Evolutionary conservation across 192 early-diverging fungal species (phyloP).

Genomic region (Backusella morwellensis): DNA sequence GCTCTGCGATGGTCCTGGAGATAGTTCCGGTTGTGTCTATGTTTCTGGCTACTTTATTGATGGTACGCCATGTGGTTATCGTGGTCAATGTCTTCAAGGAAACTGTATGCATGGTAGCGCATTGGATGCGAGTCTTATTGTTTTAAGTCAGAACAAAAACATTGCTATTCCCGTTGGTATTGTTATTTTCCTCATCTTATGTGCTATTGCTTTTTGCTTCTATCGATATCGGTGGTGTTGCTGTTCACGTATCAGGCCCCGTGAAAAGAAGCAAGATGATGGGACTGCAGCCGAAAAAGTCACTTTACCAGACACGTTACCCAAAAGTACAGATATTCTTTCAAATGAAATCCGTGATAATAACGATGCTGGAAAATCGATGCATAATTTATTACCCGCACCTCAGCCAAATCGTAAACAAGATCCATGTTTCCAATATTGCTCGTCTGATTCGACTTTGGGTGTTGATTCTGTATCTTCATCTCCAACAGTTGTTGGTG

Average conservation of each 20-base stretch:
- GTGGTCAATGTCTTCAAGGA: conserved; percentile 58
- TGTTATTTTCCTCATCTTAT: conserved; percentile 31
- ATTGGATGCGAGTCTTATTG: not conserved
- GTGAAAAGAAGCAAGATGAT: not conserved
- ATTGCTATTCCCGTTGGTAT: conserved; percentile 39
- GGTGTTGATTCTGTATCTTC: not conserved
- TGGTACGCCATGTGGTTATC: conserved; percentile 66
- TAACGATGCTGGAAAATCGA: not conserved
- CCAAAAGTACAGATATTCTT: not conserved
- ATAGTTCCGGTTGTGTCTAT: conserved; percentile 43
- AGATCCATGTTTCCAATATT: not conserved
- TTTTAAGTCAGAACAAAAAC: conserved; percentile 32
- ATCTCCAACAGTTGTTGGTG: not conserved
- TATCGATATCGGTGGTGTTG: not conserved
- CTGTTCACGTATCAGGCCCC: not conserved
- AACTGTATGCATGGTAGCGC: conserved; percentile 22
- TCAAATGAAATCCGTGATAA: not conserved
- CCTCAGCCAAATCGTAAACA: not conserved
- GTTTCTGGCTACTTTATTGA: conserved; percentile 67
- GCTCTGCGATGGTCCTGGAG: conserved; percentile 56
- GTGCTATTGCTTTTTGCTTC: not conserved
- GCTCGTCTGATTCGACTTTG: not conserved
- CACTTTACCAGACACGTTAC: not conserved
- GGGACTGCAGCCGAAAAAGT: not conserved
- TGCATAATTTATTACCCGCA: not conserved